phyloP scores from a whole-genome alignment of 2,329 filamentous ascomycete species.

The Neurospora sp. region DNA sequence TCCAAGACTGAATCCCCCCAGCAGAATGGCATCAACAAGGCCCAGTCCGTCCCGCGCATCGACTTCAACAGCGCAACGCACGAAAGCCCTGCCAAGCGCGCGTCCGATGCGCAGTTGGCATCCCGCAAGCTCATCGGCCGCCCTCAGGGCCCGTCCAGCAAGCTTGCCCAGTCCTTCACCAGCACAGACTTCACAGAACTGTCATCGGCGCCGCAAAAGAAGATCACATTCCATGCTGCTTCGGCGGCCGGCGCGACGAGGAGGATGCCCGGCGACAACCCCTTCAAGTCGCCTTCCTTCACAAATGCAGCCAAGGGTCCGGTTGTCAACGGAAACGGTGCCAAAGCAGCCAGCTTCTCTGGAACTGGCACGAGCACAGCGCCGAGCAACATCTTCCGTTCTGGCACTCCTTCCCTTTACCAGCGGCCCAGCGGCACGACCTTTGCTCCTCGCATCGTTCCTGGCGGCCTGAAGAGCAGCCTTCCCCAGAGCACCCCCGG shows the following conservation, averaged over 20 bases:
- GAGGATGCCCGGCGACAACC: slow-evolving; percentile 21
- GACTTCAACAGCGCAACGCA: slow-evolving; percentile 18
- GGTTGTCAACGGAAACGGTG: not conserved
- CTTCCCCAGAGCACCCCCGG: slow-evolving; percentile 38
- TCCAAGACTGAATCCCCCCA: slow-evolving; percentile 4
- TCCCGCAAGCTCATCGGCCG: slow-evolving; percentile 26
- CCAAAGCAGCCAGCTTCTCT: slow-evolving; percentile 21
- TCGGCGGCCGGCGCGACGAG: slow-evolving; percentile 5
- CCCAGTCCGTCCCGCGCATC: slow-evolving; percentile 10
- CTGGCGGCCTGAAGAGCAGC: slow-evolving; percentile 36
- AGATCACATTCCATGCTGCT: slow-evolving; percentile 7
- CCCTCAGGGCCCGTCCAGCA: slow-evolving; percentile 23
- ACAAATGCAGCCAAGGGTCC: not conserved
- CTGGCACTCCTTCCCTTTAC: slow-evolving; percentile 17
- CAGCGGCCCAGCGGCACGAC: slow-evolving; percentile 18
- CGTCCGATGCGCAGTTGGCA: slow-evolving; percentile 23
- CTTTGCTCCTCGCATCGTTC: slow-evolving; percentile 37
- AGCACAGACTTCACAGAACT: slow-evolving; percentile 15
- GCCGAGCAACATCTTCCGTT: slow-evolving; percentile 25
- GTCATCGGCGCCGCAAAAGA: slow-evolving; percentile 6
- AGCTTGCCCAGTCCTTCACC: slow-evolving; percentile 18
- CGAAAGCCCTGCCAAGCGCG: slow-evolving; percentile 25
- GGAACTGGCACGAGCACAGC: slow-evolving; percentile 21
- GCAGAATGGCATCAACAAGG: slow-evolving; percentile 4
- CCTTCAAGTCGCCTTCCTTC: slow-evolving; percentile 15